Conservation (phyloP, 1,284 basidiomycete species). For the Singerocomus rubriflavus region DNA sequence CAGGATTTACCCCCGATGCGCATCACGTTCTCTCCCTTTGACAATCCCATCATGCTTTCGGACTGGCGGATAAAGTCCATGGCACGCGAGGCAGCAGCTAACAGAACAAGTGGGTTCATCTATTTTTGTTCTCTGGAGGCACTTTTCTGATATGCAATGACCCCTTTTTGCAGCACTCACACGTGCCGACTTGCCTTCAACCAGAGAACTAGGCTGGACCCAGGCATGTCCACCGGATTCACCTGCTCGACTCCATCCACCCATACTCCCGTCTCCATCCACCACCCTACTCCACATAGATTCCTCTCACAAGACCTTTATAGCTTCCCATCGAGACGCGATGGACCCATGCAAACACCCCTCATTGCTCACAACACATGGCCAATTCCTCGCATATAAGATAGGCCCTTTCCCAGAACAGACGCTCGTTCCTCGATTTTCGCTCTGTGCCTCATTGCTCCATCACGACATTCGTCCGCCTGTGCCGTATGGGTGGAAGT, state of each 20-base stretch:
- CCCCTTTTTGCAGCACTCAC: conserved; percentile 20
- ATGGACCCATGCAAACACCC: conserved; percentile 68
- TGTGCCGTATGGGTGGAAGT: conserved; percentile 42
- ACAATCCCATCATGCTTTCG: conserved; percentile 29
- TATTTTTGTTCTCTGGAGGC: background rate
- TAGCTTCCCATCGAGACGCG: conserved; percentile 45
- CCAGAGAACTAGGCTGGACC: conserved; percentile 21
- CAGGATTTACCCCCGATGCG: conserved; percentile 29
- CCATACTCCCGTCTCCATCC: background rate
- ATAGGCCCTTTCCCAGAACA: conserved; percentile 48
- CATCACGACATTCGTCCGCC: conserved; percentile 63
- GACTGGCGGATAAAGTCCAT: conserved; percentile 26
- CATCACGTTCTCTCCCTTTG: conserved; percentile 31
- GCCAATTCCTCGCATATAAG: conserved; percentile 54
- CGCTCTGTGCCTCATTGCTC: conserved; percentile 51
- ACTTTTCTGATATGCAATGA: background rate
- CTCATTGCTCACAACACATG: conserved; percentile 45
- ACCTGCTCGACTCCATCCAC: conserved; percentile 14
- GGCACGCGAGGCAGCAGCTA: conserved; percentile 28
- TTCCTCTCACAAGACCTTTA: conserved; percentile 45
- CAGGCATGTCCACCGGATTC: conserved; percentile 26
- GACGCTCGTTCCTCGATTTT: conserved; percentile 53
- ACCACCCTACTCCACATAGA: background rate
- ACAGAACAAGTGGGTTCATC: conserved; percentile 26
- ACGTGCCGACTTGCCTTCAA: conserved; percentile 23